Conservation (phyloP, 2,329 filamentous ascomycete species). For the Aspergillus sp. region DNA sequence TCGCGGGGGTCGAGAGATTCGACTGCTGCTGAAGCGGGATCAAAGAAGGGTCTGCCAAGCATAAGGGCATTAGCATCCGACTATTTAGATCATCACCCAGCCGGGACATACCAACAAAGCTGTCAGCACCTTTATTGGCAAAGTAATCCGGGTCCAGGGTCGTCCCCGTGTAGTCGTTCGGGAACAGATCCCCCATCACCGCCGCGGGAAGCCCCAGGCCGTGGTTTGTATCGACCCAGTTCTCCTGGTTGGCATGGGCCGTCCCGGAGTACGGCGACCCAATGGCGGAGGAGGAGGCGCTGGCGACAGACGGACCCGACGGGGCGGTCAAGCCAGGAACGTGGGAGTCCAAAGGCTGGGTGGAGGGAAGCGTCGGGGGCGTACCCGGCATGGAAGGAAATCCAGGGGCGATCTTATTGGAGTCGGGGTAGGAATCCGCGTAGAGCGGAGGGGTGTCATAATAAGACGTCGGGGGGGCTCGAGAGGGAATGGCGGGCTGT, state of each 20-base stretch:
- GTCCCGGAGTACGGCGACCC: constrained; percentile 65
- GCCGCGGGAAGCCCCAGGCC: constrained; percentile 63
- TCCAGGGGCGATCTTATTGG: constrained; percentile 20
- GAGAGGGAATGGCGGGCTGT: constrained; percentile 21
- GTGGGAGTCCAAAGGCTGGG: constrained; percentile 36
- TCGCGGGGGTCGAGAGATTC: constrained; percentile 26
- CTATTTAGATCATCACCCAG: too few species aligned
- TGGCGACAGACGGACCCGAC: constrained; percentile 57
- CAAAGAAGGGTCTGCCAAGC: constrained; percentile 53
- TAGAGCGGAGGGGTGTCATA: constrained; percentile 26
- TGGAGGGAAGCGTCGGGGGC: constrained; percentile 30
- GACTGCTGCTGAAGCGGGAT: constrained; percentile 46
- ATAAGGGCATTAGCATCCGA: background rate
- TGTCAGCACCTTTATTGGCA: constrained; percentile 42
- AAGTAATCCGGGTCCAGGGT: constrained; percentile 45
- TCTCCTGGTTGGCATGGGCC: constrained; percentile 56
- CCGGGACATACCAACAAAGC: constrained; percentile 30
- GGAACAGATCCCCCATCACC: constrained; percentile 59
- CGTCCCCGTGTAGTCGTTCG: constrained; percentile 49
- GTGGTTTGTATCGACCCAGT: constrained; percentile 54
- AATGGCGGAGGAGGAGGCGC: constrained; percentile 63
- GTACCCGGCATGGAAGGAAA: constrained; percentile 31
- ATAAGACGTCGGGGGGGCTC: constrained; percentile 21
- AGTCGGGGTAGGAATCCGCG: constrained; percentile 23
- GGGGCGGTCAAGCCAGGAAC: constrained; percentile 61